Percentiles rank a stretch among this genome's conserved stretches.
These are phyloP conservation scores for Vanrija humicola DNA, from an alignment of 1,284 basidiomycete genomes.

Conservation along the genomic window DNA sequence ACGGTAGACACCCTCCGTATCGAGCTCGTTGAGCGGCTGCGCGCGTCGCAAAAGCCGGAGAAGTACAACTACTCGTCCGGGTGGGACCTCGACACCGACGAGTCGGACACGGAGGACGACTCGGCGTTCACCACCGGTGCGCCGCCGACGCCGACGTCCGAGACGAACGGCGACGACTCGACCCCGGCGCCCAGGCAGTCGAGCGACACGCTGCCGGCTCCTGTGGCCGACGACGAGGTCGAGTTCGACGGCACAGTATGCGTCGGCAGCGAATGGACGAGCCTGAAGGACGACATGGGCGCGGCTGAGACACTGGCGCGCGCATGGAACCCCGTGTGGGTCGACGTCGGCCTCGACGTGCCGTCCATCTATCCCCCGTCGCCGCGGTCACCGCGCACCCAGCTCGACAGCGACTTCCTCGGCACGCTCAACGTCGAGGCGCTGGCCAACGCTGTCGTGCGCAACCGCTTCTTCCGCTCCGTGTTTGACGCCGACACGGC, in stretches of 20 bases:
- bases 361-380: not conserved
- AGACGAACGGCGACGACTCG: constrained; percentile 15
- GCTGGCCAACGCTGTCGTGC: constrained; percentile 15
- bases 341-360: not conserved
- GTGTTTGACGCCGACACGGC: constrained; percentile 4
- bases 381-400: not conserved
- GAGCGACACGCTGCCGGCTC: not conserved
- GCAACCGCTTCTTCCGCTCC: constrained; percentile 13
- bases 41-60: constrained; percentile 7
- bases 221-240: constrained; percentile 15
- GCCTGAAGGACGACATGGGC: constrained; percentile 15
- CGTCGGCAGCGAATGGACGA: constrained; percentile 30
- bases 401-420: not conserved
- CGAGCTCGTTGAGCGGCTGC: constrained; percentile 28
- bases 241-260: constrained; percentile 26
- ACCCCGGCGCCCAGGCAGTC: constrained; percentile 8
- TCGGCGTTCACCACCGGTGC: constrained; percentile 26
- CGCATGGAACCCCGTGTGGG: constrained; percentile 8
- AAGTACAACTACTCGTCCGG: constrained; percentile 25
- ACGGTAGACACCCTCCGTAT: constrained; percentile 8
- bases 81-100: constrained; percentile 27
- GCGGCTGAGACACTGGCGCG: constrained; percentile 8
- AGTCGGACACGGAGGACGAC: constrained; percentile 18
- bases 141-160: constrained; percentile 38
- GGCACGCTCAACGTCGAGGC: constrained; percentile 7